phyloP scores from a whole-genome alignment of 2,329 filamentous ascomycete genomes.

The Aspergillus luchuensis region DNA sequence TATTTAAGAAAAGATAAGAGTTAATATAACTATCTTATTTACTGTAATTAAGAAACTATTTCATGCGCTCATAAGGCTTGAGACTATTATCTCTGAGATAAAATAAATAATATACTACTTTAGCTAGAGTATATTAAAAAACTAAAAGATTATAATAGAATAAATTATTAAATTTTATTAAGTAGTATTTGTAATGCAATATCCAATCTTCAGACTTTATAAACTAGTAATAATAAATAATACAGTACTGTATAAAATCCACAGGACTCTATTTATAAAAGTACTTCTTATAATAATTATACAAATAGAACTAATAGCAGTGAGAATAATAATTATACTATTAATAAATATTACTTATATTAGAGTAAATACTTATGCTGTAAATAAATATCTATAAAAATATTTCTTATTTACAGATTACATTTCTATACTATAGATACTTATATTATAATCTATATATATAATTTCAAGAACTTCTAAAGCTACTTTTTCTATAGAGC shows the following conservation, averaged over 20 bases:
- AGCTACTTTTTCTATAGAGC: slow-evolving; percentile 2
- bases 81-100: slow-evolving; percentile 11
- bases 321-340: slow-evolving; percentile 8
- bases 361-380: slow-evolving; percentile 5
- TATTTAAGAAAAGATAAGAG: background rate
- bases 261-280: slow-evolving; percentile 1
- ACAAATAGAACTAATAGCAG: slow-evolving; percentile 18
- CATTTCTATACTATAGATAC: slow-evolving; percentile 10
- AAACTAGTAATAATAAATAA: slow-evolving; percentile 16
- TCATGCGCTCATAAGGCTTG: background rate
- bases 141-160: slow-evolving; percentile 17
- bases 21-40: slow-evolving; percentile 8
- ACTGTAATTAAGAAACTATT: slow-evolving; percentile 6
- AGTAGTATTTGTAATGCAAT: slow-evolving; percentile 13
- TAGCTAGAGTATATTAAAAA: slow-evolving; percentile 17
- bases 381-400: background rate
- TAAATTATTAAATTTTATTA: slow-evolving; percentile 12
- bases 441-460: slow-evolving; percentile 2
- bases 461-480: slow-evolving; percentile 12
- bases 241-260: slow-evolving; percentile 16
- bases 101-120: slow-evolving; percentile 17
- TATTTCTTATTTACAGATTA: slow-evolving; percentile 6
- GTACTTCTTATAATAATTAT: slow-evolving; percentile 13
- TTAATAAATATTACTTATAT: slow-evolving; percentile 4
- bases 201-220: slow-evolving; percentile 10